A percentile compares a stretch with the other conserved stretches of the same genome.
phyloP scores from a whole-genome alignment of 2,329 filamentous ascomycete genomes.

The Trichoderma koningiopsis region DNA sequence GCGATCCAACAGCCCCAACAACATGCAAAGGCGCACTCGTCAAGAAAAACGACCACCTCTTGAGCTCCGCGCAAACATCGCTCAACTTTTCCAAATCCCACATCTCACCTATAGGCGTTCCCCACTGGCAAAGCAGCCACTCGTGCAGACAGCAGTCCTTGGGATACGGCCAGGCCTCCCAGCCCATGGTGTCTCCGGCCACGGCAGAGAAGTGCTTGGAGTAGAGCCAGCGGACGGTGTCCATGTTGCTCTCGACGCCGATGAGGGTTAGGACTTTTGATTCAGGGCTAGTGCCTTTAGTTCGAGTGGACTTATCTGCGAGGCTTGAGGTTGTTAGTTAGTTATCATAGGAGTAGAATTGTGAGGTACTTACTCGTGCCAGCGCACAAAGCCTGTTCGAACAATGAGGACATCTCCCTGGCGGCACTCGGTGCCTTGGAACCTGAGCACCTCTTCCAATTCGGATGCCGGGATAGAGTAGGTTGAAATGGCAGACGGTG shows the following conservation, averaged over 20 bases:
- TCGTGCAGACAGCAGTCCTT: neutral
- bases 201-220: constrained; percentile 2
- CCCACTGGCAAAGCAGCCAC: constrained; percentile 7
- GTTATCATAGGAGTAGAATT: too few relatives aligned
- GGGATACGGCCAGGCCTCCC: constrained; percentile 4
- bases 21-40: constrained; percentile 5
- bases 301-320: neutral
- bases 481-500: neutral
- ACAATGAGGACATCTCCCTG: neutral
- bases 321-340: neutral
- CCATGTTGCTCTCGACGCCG: neutral
- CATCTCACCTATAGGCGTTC: neutral
- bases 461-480: neutral
- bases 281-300: neutral
- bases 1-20: neutral
- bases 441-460: neutral
- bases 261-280: neutral
- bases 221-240: constrained; percentile 6
- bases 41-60: neutral
- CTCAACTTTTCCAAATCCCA: constrained; percentile 1
- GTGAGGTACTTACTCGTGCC: neutral
- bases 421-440: neutral
- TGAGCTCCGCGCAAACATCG: neutral
- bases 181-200: neutral
- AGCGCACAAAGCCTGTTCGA: neutral